phyloP scores from a whole-genome alignment of 257 asterid genomes.

The Petrea volubilis region DNA sequence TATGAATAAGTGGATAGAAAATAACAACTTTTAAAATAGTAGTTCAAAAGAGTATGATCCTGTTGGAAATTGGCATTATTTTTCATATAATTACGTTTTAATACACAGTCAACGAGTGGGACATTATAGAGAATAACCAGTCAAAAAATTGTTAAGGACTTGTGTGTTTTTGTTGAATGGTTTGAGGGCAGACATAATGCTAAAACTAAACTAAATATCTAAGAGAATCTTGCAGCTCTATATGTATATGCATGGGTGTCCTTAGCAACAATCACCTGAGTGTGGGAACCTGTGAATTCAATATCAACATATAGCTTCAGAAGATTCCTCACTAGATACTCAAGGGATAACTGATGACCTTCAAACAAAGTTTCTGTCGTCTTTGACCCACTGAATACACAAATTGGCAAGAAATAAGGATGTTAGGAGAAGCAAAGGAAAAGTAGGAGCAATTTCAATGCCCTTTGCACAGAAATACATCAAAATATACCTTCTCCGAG shows the following conservation, averaged over 20 bases:
- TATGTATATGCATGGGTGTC: neutral
- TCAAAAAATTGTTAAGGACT: neutral
- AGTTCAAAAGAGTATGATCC: neutral
- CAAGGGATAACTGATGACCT: constrained; percentile 88
- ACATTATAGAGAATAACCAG: neutral
- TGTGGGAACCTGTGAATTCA: constrained; percentile 97
- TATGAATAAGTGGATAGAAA: neutral
- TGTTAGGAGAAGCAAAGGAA: neutral
- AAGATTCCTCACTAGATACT: constrained; percentile 86
- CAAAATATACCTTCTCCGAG: constrained; percentile 69
- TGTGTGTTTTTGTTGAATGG: neutral
- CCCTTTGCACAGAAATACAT: neutral
- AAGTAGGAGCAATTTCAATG: neutral
- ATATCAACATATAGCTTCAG: constrained; percentile 94
- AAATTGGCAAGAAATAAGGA: constrained; percentile 17
- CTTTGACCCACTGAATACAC: constrained; percentile 74
- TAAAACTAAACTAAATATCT: neutral
- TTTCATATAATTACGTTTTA: no score
- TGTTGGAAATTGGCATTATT: neutral
- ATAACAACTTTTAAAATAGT: neutral
- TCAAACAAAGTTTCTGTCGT: constrained; percentile 79
- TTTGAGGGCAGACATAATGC: neutral
- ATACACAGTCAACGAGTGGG: neutral
- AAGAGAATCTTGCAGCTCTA: neutral
- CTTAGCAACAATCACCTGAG: constrained; percentile 68